Base-by-base conservation (phyloP, 306 rosid species). In the Quercus ilex region DNA sequence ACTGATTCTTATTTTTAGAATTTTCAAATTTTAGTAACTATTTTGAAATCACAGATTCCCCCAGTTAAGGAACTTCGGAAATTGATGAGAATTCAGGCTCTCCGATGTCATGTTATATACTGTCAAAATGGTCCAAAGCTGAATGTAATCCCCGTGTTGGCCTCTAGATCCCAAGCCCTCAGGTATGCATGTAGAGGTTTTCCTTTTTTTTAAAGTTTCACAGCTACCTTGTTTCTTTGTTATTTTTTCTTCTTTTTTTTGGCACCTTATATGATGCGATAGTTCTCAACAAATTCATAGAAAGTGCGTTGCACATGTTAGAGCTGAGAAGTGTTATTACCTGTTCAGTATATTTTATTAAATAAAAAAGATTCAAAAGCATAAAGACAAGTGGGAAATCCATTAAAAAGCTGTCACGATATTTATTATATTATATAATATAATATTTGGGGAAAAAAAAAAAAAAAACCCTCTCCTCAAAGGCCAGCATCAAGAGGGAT, bases 101-200 rank as follows among this genome's bases (percentile, higher is more conserved):
- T 88, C 26, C 84, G 90, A 17, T 86, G 92, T 74, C 81, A 81
- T 35, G 78, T 77, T 76, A 35, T 86, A 74, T 77, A 83, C 78
- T 79, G 87, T 71, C 89, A 72, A 77, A 84, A 81, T 75, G 92
- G 90, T 51, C 38, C 75, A 20, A 81, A 58, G 82, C 75, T 86
- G 63, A 88, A 86, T 78, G 83, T 84, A 41, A 84, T 88, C 63
- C 92, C 92, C 3, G 86, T 81, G 14, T 13, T 84, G 89, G 88
- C 92, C 77, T 86, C 92, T 31, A 79, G 91, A 80, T 81, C 85
- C 73, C 91, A 86, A 77, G 88, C 89, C 55, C 91, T 88, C 71
- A 86, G 91, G 91, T 86, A 83, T 17, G 4, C 19, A 18, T 30
- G 71, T 13, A 13, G 38, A 56, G 5, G 19, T 38, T 21, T 5